Evolutionary conservation across 2,329 filamentous ascomycete species (phyloP).

Genomic region (Sclerotinia nivalis): DNA sequence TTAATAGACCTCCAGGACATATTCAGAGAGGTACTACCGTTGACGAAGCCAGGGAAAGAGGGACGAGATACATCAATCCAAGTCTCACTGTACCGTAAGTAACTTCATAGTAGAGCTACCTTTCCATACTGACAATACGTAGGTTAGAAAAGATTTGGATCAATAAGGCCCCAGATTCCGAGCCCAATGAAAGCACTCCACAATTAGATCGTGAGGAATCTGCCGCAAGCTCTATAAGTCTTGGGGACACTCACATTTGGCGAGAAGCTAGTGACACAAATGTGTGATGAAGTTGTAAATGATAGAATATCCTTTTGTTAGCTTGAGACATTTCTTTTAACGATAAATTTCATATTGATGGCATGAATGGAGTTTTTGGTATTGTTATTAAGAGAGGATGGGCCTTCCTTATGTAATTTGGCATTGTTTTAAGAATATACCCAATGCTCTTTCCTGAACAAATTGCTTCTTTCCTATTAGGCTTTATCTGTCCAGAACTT

Average conservation of each 20-base stretch:
- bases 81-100: slow-evolving; percentile 68
- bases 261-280: slow-evolving; percentile 43
- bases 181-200: slow-evolving; percentile 28
- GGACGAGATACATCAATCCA: slow-evolving; percentile 72
- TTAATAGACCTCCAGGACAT: slow-evolving; percentile 33
- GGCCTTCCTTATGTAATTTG: slow-evolving; percentile 26
- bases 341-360: not conserved
- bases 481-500: not conserved
- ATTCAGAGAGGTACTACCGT: slow-evolving; percentile 55
- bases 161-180: slow-evolving; percentile 29
- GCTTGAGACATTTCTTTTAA: not conserved
- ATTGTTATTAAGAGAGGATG: slow-evolving; percentile 2
- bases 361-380: slow-evolving; percentile 24
- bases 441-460: slow-evolving; percentile 17
- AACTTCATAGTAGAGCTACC: not conserved
- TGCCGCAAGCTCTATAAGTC: slow-evolving; percentile 48
- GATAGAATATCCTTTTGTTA: not conserved
- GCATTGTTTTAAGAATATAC: slow-evolving; percentile 16
- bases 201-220: slow-evolving; percentile 41
- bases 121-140: slow-evolving; percentile 25
- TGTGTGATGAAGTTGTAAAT: slow-evolving; percentile 33
- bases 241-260: slow-evolving; percentile 55
- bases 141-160: slow-evolving; percentile 74
- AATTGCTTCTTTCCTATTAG: not conserved
- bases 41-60: slow-evolving; percentile 72